Evolutionary conservation across 176 grass and related monocot genomes (phyloP).

Genomic region (Triticum dicoccoides): DNA sequence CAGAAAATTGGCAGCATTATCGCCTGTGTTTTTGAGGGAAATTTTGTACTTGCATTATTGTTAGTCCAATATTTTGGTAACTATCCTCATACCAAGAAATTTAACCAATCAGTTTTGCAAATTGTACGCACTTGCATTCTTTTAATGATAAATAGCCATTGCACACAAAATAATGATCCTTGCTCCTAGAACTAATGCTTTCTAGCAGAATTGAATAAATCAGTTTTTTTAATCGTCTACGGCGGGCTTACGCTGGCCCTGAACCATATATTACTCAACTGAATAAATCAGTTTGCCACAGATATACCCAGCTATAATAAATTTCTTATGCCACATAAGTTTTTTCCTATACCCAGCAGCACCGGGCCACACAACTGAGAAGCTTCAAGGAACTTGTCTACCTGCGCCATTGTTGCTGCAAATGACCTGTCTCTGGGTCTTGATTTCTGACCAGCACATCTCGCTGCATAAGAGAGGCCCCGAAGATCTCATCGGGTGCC

Average conservation of each 20-base stretch:
- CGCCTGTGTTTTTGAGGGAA: not conserved
- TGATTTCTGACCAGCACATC: too few species aligned
- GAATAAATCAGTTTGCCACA: not conserved
- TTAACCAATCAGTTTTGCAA: not conserved
- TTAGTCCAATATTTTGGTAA: not conserved
- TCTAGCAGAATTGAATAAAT: not conserved
- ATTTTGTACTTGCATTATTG: not conserved
- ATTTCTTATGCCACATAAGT: not conserved
- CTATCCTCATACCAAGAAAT: not conserved
- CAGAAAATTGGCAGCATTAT: not conserved
- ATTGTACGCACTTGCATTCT: not conserved
- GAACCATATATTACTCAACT: too few species aligned
- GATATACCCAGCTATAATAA: not conserved
- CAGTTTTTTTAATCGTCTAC: too few species aligned
- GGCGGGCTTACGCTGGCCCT: too few species aligned
- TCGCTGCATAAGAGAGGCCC: not conserved
- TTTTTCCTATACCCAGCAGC: not conserved
- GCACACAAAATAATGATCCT: not conserved
- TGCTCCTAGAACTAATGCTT: not conserved
- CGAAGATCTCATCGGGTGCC: constrained; percentile 1
- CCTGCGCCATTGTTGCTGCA: not conserved
- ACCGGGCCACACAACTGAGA: not conserved
- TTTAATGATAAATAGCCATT: not conserved
- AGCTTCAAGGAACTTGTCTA: constrained; percentile 36
- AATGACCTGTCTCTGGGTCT: too few species aligned